phyloP scores from a whole-genome alignment of 116 monocot species.

The Papilionanthe hybrid region DNA sequence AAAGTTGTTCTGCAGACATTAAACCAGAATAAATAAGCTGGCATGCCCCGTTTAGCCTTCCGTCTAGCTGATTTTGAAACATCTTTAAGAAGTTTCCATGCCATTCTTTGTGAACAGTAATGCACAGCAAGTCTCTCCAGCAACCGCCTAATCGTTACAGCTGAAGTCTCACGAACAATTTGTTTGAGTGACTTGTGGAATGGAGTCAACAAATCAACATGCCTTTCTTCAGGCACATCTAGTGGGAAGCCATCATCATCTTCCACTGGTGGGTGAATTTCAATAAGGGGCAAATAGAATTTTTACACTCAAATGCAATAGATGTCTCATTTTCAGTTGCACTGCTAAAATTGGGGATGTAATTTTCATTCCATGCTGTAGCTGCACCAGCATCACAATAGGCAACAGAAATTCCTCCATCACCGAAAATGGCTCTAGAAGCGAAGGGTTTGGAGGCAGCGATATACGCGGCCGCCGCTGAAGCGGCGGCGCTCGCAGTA shows the following conservation, averaged over 20 bases:
- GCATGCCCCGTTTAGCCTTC: slow-evolving; percentile 67
- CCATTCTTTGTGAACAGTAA: slow-evolving; percentile 85
- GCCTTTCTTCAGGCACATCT: slow-evolving; percentile 36
- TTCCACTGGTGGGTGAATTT: slow-evolving; percentile 24
- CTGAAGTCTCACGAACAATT: slow-evolving; percentile 80
- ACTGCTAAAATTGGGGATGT: slow-evolving; percentile 23
- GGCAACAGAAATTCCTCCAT: slow-evolving; percentile 54
- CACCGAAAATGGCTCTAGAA: slow-evolving; percentile 39
- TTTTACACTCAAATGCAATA: slow-evolving; percentile 38
- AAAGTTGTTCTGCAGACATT: slow-evolving; percentile 81
- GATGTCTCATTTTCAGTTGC: slow-evolving; percentile 22
- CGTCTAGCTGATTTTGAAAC: slow-evolving; percentile 68
- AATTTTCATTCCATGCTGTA: slow-evolving; percentile 28
- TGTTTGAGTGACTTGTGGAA: slow-evolving; percentile 87
- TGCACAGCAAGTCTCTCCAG: slow-evolving; percentile 78
- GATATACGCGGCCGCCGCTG: slow-evolving; percentile 32
- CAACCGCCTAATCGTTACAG: slow-evolving; percentile 70
- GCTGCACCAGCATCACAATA: slow-evolving; percentile 75
- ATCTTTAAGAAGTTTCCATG: slow-evolving; percentile 99
- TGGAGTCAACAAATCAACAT: slow-evolving; percentile 66
- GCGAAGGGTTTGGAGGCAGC: slow-evolving; percentile 33
- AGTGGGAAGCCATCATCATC: slow-evolving; percentile 62
- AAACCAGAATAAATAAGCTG: slow-evolving; percentile 38
- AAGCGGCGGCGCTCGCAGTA: slow-evolving; percentile 36
- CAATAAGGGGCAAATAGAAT: slow-evolving; percentile 85